phyloP scores from a whole-genome alignment of 1,284 basidiomycete species.

The Pholiota adiposa region DNA sequence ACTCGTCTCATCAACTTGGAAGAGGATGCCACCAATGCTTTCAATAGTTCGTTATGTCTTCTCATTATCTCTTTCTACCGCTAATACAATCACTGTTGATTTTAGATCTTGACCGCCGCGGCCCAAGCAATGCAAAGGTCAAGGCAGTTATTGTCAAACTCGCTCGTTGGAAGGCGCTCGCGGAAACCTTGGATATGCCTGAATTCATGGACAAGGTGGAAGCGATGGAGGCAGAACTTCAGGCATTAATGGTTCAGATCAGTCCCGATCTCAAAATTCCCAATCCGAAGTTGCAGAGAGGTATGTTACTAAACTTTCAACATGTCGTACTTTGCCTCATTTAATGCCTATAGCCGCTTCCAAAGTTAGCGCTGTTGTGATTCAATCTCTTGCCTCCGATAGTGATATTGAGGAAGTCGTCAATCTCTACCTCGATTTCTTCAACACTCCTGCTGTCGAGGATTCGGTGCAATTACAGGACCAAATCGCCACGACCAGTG shows the following conservation, averaged over 20 bases:
- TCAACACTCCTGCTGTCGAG: not conserved
- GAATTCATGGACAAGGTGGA: not conserved
- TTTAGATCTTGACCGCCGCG: slow-evolving; percentile 8
- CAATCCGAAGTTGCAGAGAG: no score
- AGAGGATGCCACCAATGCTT: not conserved
- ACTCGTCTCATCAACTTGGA: not conserved
- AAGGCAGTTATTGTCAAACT: slow-evolving; percentile 14
- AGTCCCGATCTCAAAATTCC: no score
- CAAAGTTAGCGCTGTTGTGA: not conserved
- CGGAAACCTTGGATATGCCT: slow-evolving; percentile 9
- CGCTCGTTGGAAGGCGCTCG: slow-evolving; percentile 19
- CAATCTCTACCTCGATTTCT: not conserved
- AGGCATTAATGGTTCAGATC: not conserved
- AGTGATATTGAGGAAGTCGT: not conserved
- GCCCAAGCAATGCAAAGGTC: slow-evolving; percentile 17
- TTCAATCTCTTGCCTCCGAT: not conserved
- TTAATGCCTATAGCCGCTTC: no score
- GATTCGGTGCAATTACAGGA: not conserved
- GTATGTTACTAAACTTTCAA: no score
- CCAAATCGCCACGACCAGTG: not conserved
- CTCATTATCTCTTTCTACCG: no score
- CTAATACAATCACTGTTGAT: not conserved
- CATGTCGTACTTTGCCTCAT: no score
- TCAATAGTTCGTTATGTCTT: not conserved
- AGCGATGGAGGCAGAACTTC: not conserved